Evolutionary conservation across 306 rosid species (phyloP).

Genomic region (Medicago arabica): DNA sequence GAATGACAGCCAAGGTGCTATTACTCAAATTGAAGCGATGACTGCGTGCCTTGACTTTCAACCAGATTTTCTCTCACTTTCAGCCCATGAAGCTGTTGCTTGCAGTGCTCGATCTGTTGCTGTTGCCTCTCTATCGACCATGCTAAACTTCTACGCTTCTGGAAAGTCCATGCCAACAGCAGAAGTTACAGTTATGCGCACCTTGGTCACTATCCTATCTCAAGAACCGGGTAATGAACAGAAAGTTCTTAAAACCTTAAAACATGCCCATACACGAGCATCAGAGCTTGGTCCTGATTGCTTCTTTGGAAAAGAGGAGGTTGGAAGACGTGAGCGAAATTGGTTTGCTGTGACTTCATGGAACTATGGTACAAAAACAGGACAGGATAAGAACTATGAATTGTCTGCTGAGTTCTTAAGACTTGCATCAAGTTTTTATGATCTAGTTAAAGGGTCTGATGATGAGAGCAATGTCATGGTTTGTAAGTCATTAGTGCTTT

Average conservation of each 20-base stretch:
- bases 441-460: conserved; percentile 56
- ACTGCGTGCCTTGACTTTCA: conserved; percentile 80
- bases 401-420: conserved; percentile 70
- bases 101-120: conserved; percentile 84
- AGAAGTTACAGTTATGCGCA: conserved; percentile 82
- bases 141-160: conserved; percentile 67
- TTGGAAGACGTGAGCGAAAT: conserved; percentile 83
- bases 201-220: conserved; percentile 77
- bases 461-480: conserved; percentile 60
- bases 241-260: conserved; percentile 66
- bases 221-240: conserved; percentile 74
- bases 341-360: conserved; percentile 93
- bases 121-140: conserved; percentile 69
- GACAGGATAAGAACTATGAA: conserved; percentile 68
- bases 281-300: conserved; percentile 66
- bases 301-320: conserved; percentile 89
- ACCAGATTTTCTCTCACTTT: conserved; percentile 85
- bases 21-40: conserved; percentile 84
- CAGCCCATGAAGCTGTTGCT: conserved; percentile 99
- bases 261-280: conserved; percentile 63
- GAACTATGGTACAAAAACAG: conserved; percentile 83
- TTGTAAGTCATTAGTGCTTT: conserved; percentile 72
- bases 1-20: conserved; percentile 72
- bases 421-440: conserved; percentile 76
- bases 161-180: conserved; percentile 80